Evolutionary conservation across 2,329 filamentous ascomycete genomes (phyloP).

Genomic region (Talaromyces rugulosus): DNA sequence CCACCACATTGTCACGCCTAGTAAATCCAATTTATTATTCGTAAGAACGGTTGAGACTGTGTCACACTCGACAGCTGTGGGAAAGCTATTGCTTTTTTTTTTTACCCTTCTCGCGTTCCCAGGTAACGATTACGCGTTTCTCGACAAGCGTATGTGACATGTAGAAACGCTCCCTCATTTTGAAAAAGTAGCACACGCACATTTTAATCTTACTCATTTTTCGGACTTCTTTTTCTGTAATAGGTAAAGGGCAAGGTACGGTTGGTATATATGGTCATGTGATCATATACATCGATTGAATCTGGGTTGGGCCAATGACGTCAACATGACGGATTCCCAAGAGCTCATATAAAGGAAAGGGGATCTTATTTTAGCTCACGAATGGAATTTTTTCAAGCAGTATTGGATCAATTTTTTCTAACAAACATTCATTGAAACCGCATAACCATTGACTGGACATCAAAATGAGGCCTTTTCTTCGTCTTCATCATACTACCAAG

Average conservation of each 20-base stretch:
- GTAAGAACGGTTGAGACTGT: background rate
- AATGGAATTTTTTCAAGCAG: background rate
- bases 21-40: background rate
- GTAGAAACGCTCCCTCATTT: background rate
- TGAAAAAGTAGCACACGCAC: background rate
- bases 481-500: background rate
- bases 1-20: background rate
- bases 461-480: background rate
- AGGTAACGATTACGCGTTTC: background rate
- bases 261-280: background rate
- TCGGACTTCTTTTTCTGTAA: too few relatives aligned
- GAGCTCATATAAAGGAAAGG: background rate
- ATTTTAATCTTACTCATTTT: background rate
- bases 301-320: background rate
- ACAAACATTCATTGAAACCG: background rate
- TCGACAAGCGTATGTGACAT: background rate
- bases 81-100: background rate
- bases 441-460: background rate
- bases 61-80: background rate
- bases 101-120: background rate
- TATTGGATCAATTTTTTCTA: background rate
- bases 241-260: background rate
- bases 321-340: background rate
- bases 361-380: background rate
- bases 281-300: background rate